Evolutionary conservation across 75 land plant species (phyloP), one percentile per base, ranked within the genome.

Genomic region (Larix kaempferi): DNA sequence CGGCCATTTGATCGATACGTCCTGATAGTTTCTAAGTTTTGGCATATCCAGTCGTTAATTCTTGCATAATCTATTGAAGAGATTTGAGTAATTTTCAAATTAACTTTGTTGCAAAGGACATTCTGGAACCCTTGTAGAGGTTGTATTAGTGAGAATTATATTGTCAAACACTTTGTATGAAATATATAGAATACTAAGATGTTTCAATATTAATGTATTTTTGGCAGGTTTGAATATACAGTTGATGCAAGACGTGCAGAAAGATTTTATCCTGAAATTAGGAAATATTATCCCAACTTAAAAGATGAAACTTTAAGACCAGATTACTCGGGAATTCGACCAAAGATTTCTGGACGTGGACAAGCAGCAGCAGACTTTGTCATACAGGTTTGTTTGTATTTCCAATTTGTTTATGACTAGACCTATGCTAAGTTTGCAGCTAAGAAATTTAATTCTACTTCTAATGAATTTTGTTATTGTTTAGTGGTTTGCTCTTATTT

Each of bases 241-340:
- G 95, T 97, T 17, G 74, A 85, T 65, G 79, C 83, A 4, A 78
- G 74, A 37, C 92, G 98, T 23, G 87, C 85, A 59, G 83, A 85
- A 26, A 80, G 33, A 22, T 97, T 97, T 78, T 94, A 92, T 81
- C 80, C 92, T 56, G 93, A 86, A 76, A 91, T 97, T 56, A 87
- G 93, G 57, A 97, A 86, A 72, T 97, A 97, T 77, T 94, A 86
- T 85, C 99, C 99, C 12, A 81, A 89, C 35, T 78, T 97, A 73
- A 86, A 86, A 64, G 92, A 94, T 79, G 93, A 85, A 66, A 83
- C 90, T 60, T 72, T 97, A 74, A 82, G 81, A 78, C 92, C 98
- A 25, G 93, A 91, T 64, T 97, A 97, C 80, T 83, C 98, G 23
- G 99, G 99, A 29, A 92, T 97, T 78, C 87, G 99, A 26, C 87